phyloP scores from a whole-genome alignment of 805 yeast species.

The Soucietia sequanensis region DNA sequence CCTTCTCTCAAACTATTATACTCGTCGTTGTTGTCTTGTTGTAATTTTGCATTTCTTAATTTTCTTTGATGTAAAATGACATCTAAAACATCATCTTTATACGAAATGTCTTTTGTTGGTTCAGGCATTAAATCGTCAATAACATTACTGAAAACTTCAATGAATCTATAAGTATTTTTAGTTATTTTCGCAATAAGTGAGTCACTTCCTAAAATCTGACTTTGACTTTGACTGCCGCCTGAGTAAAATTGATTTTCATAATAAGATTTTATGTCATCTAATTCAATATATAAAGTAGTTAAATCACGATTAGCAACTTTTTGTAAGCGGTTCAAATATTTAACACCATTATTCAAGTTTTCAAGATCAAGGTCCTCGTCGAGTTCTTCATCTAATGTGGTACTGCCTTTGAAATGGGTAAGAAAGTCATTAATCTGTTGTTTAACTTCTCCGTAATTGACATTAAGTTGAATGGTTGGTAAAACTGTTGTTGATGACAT shows the following conservation, averaged over 20 bases:
- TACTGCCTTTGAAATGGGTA: conserved; percentile 55
- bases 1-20: conserved; percentile 42
- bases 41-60: conserved; percentile 72
- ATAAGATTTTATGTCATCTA: conserved; percentile 78
- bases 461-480: conserved; percentile 66
- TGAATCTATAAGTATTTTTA: conserved; percentile 74
- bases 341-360: conserved; percentile 48
- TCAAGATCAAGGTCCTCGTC: conserved; percentile 21
- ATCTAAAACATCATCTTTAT: conserved; percentile 88
- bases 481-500: conserved; percentile 35
- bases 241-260: conserved; percentile 45
- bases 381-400: conserved; percentile 23
- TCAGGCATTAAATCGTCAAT: conserved; percentile 83
- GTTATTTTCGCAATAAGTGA: conserved; percentile 57
- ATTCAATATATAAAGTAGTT: conserved; percentile 66
- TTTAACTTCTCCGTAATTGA: conserved; percentile 69
- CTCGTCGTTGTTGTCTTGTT: conserved; percentile 67
- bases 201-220: conserved; percentile 12
- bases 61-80: conserved; percentile 89
- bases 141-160: conserved; percentile 71
- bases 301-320: conserved; percentile 80
- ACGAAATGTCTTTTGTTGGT: conserved; percentile 77
- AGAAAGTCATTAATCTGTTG: conserved; percentile 63
- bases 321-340: conserved; percentile 75
- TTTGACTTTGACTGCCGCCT: conserved; percentile 10